phyloP scores from a whole-genome alignment of 2,329 filamentous ascomycete genomes.

The Colletotrichum liaoningense region DNA sequence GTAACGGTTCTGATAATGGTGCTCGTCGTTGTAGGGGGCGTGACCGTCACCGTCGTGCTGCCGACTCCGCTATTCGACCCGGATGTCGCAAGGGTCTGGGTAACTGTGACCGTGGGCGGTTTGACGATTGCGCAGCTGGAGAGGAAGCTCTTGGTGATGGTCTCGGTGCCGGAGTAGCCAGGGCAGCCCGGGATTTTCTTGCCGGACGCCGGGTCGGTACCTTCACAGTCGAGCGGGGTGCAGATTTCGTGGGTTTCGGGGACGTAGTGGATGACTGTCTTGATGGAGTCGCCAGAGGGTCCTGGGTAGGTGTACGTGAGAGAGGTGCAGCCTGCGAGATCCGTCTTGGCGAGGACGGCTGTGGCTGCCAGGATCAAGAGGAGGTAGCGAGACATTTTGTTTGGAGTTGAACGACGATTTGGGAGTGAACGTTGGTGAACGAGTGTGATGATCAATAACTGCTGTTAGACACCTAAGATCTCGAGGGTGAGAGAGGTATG shows the following conservation, averaged over 20 bases:
- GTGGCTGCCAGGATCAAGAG: conserved; percentile 43
- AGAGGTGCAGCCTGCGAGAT: conserved; percentile 56
- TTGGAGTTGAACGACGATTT: background rate
- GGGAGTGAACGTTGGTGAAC: no score
- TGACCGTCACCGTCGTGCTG: background rate
- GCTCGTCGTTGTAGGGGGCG: background rate
- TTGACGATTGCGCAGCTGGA: background rate
- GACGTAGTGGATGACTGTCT: conserved; percentile 67
- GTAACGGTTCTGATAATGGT: background rate
- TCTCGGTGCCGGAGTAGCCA: conserved; percentile 63
- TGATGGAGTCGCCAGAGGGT: conserved; percentile 45
- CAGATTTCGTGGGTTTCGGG: conserved; percentile 74
- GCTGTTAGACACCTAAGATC: background rate
- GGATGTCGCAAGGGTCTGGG: background rate
- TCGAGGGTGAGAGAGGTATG: background rate
- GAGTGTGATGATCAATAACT: background rate
- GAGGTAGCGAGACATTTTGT: conserved; percentile 11
- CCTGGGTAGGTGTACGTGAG: conserved; percentile 43
- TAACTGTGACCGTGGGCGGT: background rate
- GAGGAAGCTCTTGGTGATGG: conserved; percentile 11
- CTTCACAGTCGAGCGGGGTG: conserved; percentile 73
- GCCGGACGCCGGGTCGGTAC: conserved; percentile 68
- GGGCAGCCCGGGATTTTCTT: conserved; percentile 72
- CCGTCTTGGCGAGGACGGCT: conserved; percentile 53
- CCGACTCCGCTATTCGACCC: background rate